Conservation (phyloP, 129 eudicot species). For the Flaveria bidentis region DNA sequence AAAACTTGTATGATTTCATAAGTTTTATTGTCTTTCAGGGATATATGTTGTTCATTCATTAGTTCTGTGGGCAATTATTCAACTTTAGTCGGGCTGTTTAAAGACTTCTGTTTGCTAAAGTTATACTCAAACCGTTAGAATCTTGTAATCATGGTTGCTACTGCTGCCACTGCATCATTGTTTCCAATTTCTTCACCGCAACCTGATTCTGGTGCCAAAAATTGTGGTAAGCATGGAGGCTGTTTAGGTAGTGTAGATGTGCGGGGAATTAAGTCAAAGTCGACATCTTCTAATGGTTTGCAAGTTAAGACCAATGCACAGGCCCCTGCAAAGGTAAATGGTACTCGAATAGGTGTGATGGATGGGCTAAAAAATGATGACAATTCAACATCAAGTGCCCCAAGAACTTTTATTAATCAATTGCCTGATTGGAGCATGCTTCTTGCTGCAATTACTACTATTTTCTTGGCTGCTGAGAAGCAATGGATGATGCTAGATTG, state of each 20-base stretch:
- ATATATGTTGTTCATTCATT: constrained; percentile 21
- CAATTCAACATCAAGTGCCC: constrained; percentile 58
- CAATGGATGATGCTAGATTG: constrained; percentile 99
- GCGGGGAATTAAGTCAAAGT: constrained; percentile 56
- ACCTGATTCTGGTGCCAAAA: constrained; percentile 56
- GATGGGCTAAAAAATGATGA: constrained; percentile 71
- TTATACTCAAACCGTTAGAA: background rate
- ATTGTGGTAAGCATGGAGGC: constrained; percentile 51
- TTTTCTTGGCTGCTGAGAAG: constrained; percentile 97
- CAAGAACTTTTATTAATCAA: constrained; percentile 91
- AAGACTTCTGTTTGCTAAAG: background rate
- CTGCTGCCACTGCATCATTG: constrained; percentile 70
- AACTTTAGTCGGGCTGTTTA: background rate
- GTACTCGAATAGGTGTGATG: constrained; percentile 66
- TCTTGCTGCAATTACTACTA: constrained; percentile 95
- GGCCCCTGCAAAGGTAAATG: constrained; percentile 86
- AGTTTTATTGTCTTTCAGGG: constrained; percentile 31
- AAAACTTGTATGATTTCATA: background rate
- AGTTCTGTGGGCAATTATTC: constrained; percentile 7
- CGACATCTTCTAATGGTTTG: constrained; percentile 53
- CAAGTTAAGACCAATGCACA: constrained; percentile 81
- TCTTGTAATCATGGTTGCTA: constrained; percentile 58
- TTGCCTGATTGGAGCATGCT: constrained; percentile 99
- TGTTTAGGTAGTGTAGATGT: constrained; percentile 55
- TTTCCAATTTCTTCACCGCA: constrained; percentile 59